Conservation (phyloP, 139 green algal genomes). For the Coelastrella sp. region DNA sequence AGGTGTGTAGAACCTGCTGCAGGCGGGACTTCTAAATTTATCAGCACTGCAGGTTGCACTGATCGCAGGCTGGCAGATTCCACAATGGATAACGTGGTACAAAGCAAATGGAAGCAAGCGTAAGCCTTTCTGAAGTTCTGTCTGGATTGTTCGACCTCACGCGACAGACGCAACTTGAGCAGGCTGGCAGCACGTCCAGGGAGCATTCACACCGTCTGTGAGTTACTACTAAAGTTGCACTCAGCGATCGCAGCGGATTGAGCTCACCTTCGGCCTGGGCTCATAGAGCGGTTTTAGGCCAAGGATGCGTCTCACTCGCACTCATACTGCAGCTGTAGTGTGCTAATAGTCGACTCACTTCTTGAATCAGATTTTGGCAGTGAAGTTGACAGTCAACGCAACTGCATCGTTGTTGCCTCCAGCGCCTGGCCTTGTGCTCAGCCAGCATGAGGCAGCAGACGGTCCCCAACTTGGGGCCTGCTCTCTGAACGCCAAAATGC, state of each 20-base stretch:
- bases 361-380: neutral
- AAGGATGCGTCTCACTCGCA: neutral
- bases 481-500: neutral
- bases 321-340: neutral
- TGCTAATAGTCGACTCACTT: neutral
- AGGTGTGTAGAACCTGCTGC: neutral
- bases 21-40: neutral
- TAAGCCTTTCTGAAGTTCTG: too few species aligned
- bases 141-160: too few species aligned
- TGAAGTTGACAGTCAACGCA: slow-evolving; percentile 17
- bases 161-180: too few species aligned
- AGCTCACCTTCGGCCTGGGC: neutral
- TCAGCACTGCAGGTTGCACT: neutral
- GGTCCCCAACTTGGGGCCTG: neutral
- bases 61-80: too few species aligned
- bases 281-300: neutral
- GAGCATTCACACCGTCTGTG: neutral
- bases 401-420: slow-evolving; percentile 2
- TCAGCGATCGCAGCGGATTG: too few species aligned
- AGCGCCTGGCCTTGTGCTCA: neutral
- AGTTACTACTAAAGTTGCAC: neutral
- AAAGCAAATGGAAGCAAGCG: too few species aligned
- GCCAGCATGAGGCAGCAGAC: slow-evolving; percentile 6
- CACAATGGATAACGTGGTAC: too few species aligned
- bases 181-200: too few species aligned